phyloP scores from a whole-genome alignment of 257 asterid genomes.

The Scutellaria galericulata region DNA sequence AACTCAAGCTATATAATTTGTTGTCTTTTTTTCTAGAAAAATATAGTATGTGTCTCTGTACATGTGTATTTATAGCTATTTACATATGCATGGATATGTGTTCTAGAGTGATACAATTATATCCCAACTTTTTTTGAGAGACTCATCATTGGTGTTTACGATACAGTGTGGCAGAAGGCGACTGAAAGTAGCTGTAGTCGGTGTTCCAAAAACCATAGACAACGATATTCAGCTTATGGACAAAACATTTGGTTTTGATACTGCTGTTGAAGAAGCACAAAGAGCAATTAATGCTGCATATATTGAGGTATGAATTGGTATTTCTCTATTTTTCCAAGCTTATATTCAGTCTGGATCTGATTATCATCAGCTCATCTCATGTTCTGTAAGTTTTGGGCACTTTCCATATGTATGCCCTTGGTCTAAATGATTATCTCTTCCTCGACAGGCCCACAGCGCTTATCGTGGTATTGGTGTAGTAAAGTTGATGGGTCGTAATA shows the following conservation, averaged over 20 bases:
- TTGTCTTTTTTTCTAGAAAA: background rate
- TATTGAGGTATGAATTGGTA: constrained; percentile 66
- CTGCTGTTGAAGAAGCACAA: constrained; percentile 99
- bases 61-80: background rate
- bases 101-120: constrained; percentile 36
- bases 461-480: constrained; percentile 93
- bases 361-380: constrained; percentile 1
- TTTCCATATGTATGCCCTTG: background rate
- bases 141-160: constrained; percentile 23
- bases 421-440: constrained; percentile 30
- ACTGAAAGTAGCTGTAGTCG: constrained; percentile 80
- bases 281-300: constrained; percentile 93
- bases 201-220: constrained; percentile 98
- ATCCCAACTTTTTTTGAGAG: constrained; percentile 10
- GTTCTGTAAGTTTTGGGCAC: constrained; percentile 3
- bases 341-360: constrained; percentile 15
- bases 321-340: constrained; percentile 22
- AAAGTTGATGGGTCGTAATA: constrained; percentile 96
- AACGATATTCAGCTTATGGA: constrained; percentile 96
- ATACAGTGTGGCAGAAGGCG: constrained; percentile 73
- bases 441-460: constrained; percentile 93
- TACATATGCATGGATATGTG: background rate
- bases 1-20: background rate
- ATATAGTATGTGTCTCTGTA: too few species aligned
- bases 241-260: constrained; percentile 97